phyloP scores from a whole-genome alignment of 495 filamentous ascomycete genomes.

The Penicillium paradoxum region DNA sequence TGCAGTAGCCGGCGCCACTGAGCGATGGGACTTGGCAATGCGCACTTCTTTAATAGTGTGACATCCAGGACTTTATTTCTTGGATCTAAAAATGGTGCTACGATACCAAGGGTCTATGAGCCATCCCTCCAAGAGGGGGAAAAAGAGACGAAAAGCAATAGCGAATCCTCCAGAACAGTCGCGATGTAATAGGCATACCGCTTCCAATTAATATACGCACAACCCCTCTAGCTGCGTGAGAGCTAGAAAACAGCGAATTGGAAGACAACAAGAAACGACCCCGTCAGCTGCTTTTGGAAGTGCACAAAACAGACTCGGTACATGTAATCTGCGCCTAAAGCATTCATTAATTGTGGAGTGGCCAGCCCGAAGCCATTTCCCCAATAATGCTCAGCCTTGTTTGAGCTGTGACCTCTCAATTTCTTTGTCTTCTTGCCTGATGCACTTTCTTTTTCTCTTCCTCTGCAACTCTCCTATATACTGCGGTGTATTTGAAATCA shows the following conservation, averaged over 20 bases:
- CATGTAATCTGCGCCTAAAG: too few relatives aligned
- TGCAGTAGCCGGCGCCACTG: too few relatives aligned
- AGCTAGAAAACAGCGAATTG: neutral
- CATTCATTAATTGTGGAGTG: neutral
- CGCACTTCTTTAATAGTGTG: too few relatives aligned
- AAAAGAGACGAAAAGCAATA: too few relatives aligned
- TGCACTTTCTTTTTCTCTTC: neutral
- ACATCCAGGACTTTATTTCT: too few relatives aligned
- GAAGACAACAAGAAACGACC: neutral
- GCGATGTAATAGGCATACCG: too few relatives aligned
- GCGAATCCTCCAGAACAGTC: too few relatives aligned
- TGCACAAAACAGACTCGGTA: too few relatives aligned
- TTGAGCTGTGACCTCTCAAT: neutral
- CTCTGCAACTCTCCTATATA: neutral
- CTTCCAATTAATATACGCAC: neutral
- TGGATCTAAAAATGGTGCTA: too few relatives aligned
- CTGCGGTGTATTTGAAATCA: neutral
- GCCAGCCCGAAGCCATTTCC: neutral
- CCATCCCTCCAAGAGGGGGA: too few relatives aligned
- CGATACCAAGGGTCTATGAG: too few relatives aligned
- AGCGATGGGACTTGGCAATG: too few relatives aligned
- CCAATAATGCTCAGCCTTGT: neutral
- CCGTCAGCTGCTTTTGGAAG: neutral
- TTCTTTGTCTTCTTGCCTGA: conserved; percentile 1
- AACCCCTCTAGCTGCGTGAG: neutral